phyloP scores from a whole-genome alignment of 306 rosid species.

The Fragaria ananassa region DNA sequence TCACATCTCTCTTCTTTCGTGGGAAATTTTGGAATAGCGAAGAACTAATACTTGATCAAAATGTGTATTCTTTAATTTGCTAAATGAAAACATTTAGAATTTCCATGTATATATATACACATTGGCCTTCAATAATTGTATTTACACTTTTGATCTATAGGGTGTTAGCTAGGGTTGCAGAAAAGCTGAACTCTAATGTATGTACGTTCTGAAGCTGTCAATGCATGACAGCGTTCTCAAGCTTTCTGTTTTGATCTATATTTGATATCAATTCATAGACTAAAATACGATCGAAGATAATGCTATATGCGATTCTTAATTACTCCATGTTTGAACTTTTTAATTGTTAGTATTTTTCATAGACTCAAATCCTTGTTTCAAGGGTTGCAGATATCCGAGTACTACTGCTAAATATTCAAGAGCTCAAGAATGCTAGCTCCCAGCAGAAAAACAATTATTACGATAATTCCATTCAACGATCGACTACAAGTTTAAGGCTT shows the following conservation, averaged over 20 bases:
- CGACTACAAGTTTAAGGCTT: not conserved
- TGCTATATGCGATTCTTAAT: not conserved
- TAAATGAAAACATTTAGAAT: not conserved
- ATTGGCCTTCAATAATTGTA: conserved; percentile 1
- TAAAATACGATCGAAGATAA: not conserved
- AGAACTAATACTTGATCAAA: not conserved
- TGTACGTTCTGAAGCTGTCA: not conserved
- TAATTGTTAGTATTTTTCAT: not conserved
- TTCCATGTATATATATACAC: not conserved
- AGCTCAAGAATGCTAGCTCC: not conserved
- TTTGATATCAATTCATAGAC: not conserved
- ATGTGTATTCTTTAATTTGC: not conserved
- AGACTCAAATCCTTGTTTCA: not conserved
- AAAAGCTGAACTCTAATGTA: not conserved
- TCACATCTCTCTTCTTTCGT: not conserved
- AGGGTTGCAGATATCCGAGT: not conserved
- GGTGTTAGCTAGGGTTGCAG: conserved; percentile 1
- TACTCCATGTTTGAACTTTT: not conserved
- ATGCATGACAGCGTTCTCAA: not conserved
- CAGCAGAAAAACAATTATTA: not conserved
- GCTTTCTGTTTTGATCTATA: not conserved
- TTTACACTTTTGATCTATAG: not conserved
- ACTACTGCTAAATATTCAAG: not conserved
- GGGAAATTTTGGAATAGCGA: not conserved
- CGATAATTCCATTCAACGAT: not conserved